Conservation (phyloP, 164 flowering plant genomes). For the Vitis labrusca region DNA sequence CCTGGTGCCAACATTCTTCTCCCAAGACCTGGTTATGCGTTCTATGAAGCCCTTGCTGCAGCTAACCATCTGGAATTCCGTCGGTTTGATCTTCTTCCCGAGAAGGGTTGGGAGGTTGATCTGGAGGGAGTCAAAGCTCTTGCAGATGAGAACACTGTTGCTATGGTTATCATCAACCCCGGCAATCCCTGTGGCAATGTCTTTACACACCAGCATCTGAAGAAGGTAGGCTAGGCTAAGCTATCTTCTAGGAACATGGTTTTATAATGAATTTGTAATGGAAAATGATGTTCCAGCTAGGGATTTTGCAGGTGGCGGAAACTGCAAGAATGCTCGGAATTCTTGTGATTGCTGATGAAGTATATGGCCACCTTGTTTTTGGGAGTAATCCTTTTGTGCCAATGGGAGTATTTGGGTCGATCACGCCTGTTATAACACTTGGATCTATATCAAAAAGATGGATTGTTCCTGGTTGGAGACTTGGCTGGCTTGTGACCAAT, state of each 20-base stretch:
- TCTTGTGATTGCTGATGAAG: constrained; percentile 61
- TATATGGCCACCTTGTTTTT: constrained; percentile 46
- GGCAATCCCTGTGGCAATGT: constrained; percentile 72
- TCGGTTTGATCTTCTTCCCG: constrained; percentile 55
- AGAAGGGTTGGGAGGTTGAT: constrained; percentile 58
- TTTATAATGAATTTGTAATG: too few relatives aligned
- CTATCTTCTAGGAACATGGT: too few relatives aligned
- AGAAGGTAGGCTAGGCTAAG: constrained; percentile 32
- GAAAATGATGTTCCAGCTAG: too few relatives aligned
- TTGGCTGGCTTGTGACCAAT: constrained; percentile 54
- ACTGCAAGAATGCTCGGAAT: constrained; percentile 57
- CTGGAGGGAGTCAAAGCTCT: constrained; percentile 42
- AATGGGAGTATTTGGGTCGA: constrained; percentile 47
- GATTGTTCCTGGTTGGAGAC: constrained; percentile 65
- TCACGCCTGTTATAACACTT: constrained; percentile 57
- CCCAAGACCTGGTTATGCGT: constrained; percentile 59
- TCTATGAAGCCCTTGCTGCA: constrained; percentile 40
- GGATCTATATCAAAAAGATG: constrained; percentile 65
- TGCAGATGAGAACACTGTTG: constrained; percentile 59
- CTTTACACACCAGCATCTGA: constrained; percentile 36
- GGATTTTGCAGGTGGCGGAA: constrained; percentile 43
- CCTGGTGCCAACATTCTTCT: constrained; percentile 56
- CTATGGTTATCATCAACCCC: constrained; percentile 59
- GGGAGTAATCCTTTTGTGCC: constrained; percentile 56
- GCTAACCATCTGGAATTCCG: constrained; percentile 38